Evolutionary conservation across 176 grass and related monocot species (phyloP).

Genomic region (Miscanthus lutarioriparius): DNA sequence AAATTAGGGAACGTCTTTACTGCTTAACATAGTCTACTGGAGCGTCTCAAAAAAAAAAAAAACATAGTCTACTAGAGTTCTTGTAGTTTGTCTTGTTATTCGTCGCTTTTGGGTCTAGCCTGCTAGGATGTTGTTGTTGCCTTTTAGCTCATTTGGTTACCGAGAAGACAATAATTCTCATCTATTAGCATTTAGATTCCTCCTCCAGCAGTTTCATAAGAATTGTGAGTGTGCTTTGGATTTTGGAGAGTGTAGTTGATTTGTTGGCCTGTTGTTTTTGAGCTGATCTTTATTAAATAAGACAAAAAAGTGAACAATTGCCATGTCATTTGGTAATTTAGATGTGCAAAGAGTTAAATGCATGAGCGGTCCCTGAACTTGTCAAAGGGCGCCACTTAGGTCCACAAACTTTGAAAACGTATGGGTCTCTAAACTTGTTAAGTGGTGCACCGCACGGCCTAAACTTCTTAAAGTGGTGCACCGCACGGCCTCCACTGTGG

Average conservation of each 20-base stretch:
- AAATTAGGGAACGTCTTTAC: neutral
- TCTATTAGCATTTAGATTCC: neutral
- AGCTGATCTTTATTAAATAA: constrained; percentile 14
- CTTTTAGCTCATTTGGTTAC: neutral
- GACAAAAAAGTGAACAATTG: neutral
- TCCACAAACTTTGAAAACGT: too few relatives aligned
- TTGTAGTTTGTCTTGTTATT: neutral
- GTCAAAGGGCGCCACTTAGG: too few relatives aligned
- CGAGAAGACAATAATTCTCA: constrained; percentile 9
- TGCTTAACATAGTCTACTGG: neutral
- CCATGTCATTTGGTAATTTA: neutral
- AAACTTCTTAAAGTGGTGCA: neutral
- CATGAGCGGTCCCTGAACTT: too few relatives aligned
- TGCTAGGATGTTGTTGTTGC: neutral
- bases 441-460: too few relatives aligned
- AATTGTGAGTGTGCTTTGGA: neutral
- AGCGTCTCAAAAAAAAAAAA: too few relatives aligned
- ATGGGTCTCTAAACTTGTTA: neutral
- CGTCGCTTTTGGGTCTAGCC: neutral
- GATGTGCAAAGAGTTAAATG: neutral
- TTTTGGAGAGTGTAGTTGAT: neutral
- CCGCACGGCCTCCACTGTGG: neutral
- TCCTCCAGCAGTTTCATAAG: neutral
- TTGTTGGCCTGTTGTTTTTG: neutral
- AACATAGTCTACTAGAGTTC: neutral